These are phyloP conservation scores for Diaporthe aspalathi DNA, from an alignment of 2,329 filamentous ascomycete species.

Conservation along the genomic window DNA sequence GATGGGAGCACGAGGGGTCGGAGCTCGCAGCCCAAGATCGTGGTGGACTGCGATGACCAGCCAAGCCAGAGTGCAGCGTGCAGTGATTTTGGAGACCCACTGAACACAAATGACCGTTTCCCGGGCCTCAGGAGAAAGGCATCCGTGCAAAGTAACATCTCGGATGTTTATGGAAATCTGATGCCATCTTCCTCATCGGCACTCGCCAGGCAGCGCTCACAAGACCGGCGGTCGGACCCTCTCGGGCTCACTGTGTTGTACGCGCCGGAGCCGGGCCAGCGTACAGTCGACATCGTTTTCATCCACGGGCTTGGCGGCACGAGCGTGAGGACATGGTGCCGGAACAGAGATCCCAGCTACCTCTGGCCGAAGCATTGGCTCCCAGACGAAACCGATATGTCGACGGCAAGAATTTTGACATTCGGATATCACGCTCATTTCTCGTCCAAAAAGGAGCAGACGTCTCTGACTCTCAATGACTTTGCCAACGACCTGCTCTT, in stretches of 20 bases:
- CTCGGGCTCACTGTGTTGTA: conserved; percentile 40
- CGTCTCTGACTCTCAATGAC: conserved; percentile 40
- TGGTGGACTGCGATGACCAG: conserved; percentile 15
- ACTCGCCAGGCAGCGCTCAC: conserved; percentile 19
- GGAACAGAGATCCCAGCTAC: conserved; percentile 37
- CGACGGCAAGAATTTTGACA: conserved; percentile 41
- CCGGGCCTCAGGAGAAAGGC: conserved; percentile 23
- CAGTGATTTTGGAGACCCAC: conserved; percentile 24
- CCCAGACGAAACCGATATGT: conserved; percentile 39
- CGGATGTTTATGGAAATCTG: conserved; percentile 25
- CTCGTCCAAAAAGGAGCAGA: conserved; percentile 36
- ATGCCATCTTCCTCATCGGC: conserved; percentile 19
- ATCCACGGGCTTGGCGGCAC: conserved; percentile 45
- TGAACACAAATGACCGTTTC: conserved; percentile 25
- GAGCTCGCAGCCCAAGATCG: conserved; percentile 17
- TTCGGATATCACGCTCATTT: conserved; percentile 45
- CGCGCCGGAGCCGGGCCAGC: conserved; percentile 27
- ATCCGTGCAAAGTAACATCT: conserved; percentile 27
- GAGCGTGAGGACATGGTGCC: conserved; percentile 43
- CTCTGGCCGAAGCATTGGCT: conserved; percentile 44
- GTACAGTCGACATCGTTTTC: conserved; percentile 44
- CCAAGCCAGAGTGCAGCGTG: background rate
- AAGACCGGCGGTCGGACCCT: conserved; percentile 36
- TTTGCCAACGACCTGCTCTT: conserved; percentile 44
- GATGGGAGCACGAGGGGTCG: conserved; percentile 18